Conservation (phyloP, 1,284 basidiomycete species). For the Ustilago vetiveriae region DNA sequence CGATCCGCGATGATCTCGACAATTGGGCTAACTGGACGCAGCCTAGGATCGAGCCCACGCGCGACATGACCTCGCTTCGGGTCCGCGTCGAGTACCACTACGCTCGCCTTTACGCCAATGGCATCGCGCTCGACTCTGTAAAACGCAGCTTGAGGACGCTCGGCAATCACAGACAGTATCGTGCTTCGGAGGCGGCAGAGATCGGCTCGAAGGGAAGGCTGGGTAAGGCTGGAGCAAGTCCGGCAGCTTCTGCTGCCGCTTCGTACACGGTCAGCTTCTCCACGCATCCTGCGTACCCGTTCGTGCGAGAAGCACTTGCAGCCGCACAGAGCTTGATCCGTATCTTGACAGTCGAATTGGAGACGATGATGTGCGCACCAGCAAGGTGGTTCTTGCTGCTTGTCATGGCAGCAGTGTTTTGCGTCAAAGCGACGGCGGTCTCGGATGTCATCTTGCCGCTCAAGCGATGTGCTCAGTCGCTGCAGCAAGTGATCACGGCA, state of each 20-base stretch:
- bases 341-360: slow-evolving; percentile 47
- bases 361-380: slow-evolving; percentile 53
- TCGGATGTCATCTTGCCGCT: slow-evolving; percentile 49
- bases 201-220: slow-evolving; percentile 44
- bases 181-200: slow-evolving; percentile 46
- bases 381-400: slow-evolving; percentile 53
- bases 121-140: slow-evolving; percentile 50
- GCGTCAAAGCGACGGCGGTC: slow-evolving; percentile 50
- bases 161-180: slow-evolving; percentile 36
- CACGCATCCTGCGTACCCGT: slow-evolving; percentile 50
- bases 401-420: slow-evolving; percentile 51
- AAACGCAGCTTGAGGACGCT: slow-evolving; percentile 41
- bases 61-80: slow-evolving; percentile 49
- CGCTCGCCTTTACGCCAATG: slow-evolving; percentile 48
- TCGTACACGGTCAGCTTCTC: slow-evolving; percentile 44
- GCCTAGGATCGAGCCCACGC: slow-evolving; percentile 41
- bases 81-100: slow-evolving; percentile 54
- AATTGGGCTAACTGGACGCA: slow-evolving; percentile 53
- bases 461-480: slow-evolving; percentile 43
- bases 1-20: slow-evolving; percentile 48
- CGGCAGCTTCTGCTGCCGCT: slow-evolving; percentile 16
- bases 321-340: slow-evolving; percentile 52
- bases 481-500: slow-evolving; percentile 49
- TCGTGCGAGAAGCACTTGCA: slow-evolving; percentile 50
- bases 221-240: slow-evolving; percentile 21